Percentiles rank a stretch among this genome's conserved stretches.
Evolutionary conservation across 495 filamentous ascomycete species (phyloP).

Genomic region (Neurospora sp.): DNA sequence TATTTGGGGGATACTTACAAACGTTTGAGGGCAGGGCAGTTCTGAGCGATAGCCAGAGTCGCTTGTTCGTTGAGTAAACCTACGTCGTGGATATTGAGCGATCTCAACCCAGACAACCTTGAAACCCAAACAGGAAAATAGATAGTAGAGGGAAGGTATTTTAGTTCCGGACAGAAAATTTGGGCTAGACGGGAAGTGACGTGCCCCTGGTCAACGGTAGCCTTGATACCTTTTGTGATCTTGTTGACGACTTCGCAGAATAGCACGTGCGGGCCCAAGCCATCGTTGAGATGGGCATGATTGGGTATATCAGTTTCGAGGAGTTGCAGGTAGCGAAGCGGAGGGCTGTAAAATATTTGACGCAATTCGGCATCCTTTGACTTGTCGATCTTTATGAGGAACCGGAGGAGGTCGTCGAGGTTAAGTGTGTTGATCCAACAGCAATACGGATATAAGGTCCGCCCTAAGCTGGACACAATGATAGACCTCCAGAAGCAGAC

Average conservation of each 20-base stretch:
- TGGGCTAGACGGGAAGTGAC: constrained; percentile 36
- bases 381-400: constrained; percentile 14
- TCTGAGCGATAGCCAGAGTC: constrained; percentile 39
- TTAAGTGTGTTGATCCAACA: constrained; percentile 55
- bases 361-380: constrained; percentile 12
- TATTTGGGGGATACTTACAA: constrained; percentile 22
- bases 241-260: constrained; percentile 18
- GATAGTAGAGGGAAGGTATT: constrained; percentile 12
- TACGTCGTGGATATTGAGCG: constrained; percentile 48
- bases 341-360: constrained; percentile 40
- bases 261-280: constrained; percentile 11
- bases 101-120: constrained; percentile 25
- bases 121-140: constrained; percentile 26
- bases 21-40: constrained; percentile 52
- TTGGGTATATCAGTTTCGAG: neutral
- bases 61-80: constrained; percentile 42
- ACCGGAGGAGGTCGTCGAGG: constrained; percentile 46
- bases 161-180: constrained; percentile 18
- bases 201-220: constrained; percentile 19
- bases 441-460: constrained; percentile 60
- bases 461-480: constrained; percentile 52
- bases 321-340: constrained; percentile 29
- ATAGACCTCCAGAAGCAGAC: constrained; percentile 60
- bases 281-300: neutral
- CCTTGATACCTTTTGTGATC: constrained; percentile 25